These are phyloP conservation scores for Tolypocladium ophioglossoides DNA, from an alignment of 2,329 filamentous ascomycete genomes.

Conservation along the genomic window DNA sequence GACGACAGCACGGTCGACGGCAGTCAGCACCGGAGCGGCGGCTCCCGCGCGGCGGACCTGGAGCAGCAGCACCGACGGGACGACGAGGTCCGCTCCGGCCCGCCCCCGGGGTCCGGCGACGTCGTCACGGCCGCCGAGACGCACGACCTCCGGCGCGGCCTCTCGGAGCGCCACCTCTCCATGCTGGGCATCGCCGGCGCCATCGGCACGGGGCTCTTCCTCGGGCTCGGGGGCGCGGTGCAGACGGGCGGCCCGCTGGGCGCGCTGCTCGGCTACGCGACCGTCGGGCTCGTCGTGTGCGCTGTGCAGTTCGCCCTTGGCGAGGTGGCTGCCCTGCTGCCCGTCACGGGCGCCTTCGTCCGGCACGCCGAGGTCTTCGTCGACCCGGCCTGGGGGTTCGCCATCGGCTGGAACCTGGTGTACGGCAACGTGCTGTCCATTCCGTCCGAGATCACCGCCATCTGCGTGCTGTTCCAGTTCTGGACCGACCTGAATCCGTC, in stretches of 20 bases:
- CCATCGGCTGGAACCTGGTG: slow-evolving; percentile 42
- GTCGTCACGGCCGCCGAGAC: slow-evolving; percentile 38
- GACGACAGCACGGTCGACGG: neutral
- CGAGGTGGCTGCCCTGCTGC: slow-evolving; percentile 48
- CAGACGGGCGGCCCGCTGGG: slow-evolving; percentile 37
- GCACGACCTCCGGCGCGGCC: slow-evolving; percentile 33
- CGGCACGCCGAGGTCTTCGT: slow-evolving; percentile 50
- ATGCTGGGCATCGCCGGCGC: slow-evolving; percentile 53
- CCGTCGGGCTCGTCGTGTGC: slow-evolving; percentile 45
- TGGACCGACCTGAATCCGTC: slow-evolving; percentile 49
- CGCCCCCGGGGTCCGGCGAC: slow-evolving; percentile 19
- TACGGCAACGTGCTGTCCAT: slow-evolving; percentile 45
- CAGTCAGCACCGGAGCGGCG: too few relatives aligned
- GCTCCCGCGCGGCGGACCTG: too few relatives aligned
- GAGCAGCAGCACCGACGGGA: neutral
- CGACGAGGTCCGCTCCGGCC: neutral
- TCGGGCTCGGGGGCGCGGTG: slow-evolving; percentile 45
- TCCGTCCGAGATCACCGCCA: slow-evolving; percentile 51
- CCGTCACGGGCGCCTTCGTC: slow-evolving; percentile 53
- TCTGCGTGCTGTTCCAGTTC: slow-evolving; percentile 50
- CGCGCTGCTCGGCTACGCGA: slow-evolving; percentile 41
- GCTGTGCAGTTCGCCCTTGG: slow-evolving; percentile 49
- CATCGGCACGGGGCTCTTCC: slow-evolving; percentile 51
- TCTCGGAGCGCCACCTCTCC: slow-evolving; percentile 36
- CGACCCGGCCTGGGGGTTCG: slow-evolving; percentile 48